Base-by-base conservation (phyloP, 2,329 filamentous ascomycete genomes). In the Hypoxylon sp. region DNA sequence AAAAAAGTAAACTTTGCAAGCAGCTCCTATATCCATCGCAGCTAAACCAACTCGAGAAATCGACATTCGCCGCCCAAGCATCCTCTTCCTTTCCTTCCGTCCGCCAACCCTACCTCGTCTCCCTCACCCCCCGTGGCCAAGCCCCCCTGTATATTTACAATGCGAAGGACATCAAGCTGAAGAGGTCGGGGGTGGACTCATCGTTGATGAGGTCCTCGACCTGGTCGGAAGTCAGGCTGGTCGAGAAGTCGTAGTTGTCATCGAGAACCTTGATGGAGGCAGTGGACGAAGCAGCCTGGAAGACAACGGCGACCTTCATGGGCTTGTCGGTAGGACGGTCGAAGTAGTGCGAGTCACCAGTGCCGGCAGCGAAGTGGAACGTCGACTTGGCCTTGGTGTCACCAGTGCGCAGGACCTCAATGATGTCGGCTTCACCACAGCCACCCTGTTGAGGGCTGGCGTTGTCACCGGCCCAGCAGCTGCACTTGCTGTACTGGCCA, bases 341-440 rank as follows among this genome's bases (percentile, higher is more conserved):
- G 76, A 95, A 91, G 80, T 89, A 94, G 78, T 93, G 87, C 28
- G 86, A 88, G 75, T 88, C 87, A 54, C 91, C 90, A 32, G 86
- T 89, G 26, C 86, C 81, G 51, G 85, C 81, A 68, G 87, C 85
- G 66, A 83, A 80, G 78, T 93, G 91, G 71, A 93, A 82, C 14
- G 90, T 92, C 38, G 87, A 89, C 80, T 91, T 93, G 78, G 87
- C 86, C 73, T 87, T 87, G 44, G 80, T 83, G 75, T 90, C 87
- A 26, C 91, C 91, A 0, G 83, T 76, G 64, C 84, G 82, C 40
- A 94, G 85, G 22, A 92, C 84, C 79, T 94, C 92, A 72, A 90
- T 89, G 56, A 93, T 83, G 73, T 95, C 92, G 66, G 91, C 86
- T 79, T 95, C 92, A 71, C 90, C 91, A 75, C 91, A 93, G 36